Evolutionary conservation across 768 basidiomycete species (phyloP), one percentile per base, ranked within the genome.

Genomic region (Lentinula edodes): DNA sequence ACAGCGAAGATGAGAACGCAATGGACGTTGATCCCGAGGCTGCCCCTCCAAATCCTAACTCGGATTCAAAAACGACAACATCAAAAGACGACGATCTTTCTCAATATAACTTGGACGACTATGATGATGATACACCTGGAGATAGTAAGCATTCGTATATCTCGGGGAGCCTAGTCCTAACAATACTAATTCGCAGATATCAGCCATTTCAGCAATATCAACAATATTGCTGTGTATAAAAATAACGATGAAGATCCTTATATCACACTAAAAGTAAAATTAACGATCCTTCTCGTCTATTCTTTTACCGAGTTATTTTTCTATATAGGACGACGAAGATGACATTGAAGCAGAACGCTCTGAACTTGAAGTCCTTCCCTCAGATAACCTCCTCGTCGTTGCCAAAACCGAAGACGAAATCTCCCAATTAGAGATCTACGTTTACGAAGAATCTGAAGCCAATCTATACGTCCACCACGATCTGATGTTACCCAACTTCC

Each of bases 391-490:
- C 64, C 77, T 99, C 65, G 88, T 98, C 35, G 77, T 87, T 38
- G 95, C 95, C 38, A 95, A 95, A 85, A 98, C 96, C 0, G 93
- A 95, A 70, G 95, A 98, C 73, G 95, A 98, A 64, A 84, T 98
- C 58, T 95, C 95, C 1, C 94, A 97, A 65, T 83, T 98, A 58
- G 96, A 98, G 71, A 82, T 97, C 65, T 96, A 96, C 75, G 88
- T 98, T 68, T 98, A 97, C 74, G 94, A 98, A 72, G 94, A 96
- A 69, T 80, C 85, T 0, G 79, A 91, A 75, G 93, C 95, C 71
- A 93, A 93, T 71, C 83, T 98, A 46, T 98, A 95, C 71, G 91
- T 90, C 42, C 97, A 98, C 72, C 97, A 99, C 74, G 97, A 99
- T 73, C 82, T 98, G 72, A 93, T 99, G 88, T 84, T 99, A 35